A percentile compares a stretch with the other conserved stretches of the same genome.
Conservation (phyloP, 2,329 filamentous ascomycete genomes). For the Coniochaeta sp. region DNA sequence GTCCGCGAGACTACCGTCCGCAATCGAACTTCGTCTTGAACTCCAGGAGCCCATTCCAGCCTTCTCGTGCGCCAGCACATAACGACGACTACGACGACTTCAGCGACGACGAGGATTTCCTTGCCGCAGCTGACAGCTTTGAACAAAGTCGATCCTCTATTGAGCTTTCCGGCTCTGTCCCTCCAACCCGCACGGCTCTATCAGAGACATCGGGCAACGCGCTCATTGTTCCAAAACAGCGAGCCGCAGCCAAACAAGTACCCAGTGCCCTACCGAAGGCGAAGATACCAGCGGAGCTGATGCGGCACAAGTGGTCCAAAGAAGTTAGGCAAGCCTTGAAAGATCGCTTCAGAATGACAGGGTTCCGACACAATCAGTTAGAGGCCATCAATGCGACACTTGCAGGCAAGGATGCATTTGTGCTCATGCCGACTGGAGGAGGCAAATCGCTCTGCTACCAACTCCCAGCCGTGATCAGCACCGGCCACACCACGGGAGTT, state of each 20-base stretch:
- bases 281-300: conserved; percentile 42
- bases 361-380: conserved; percentile 85
- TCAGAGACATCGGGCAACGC: conserved; percentile 43
- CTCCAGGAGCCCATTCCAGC: conserved; percentile 5
- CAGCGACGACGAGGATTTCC: conserved; percentile 34
- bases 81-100: conserved; percentile 19
- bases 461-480: conserved; percentile 75
- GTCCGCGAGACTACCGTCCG: too few species aligned
- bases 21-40: neutral
- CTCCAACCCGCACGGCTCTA: conserved; percentile 29
- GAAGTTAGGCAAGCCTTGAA: conserved; percentile 78
- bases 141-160: conserved; percentile 32
- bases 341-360: conserved; percentile 74
- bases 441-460: conserved; percentile 98
- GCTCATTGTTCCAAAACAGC: conserved; percentile 21
- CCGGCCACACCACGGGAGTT: conserved; percentile 75
- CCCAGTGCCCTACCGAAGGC: conserved; percentile 21
- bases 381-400: conserved; percentile 95
- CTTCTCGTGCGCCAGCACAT: neutral
- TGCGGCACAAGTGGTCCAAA: conserved; percentile 72
- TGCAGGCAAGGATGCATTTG: conserved; percentile 80
- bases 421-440: conserved; percentile 95
- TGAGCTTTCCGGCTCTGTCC: conserved; percentile 12
- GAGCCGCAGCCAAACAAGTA: conserved; percentile 20
- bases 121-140: conserved; percentile 43